Evolutionary conservation across 441 rosid genomes (phyloP), one percentile per base, ranked within the genome.

Genomic region (Populus hybrid): DNA sequence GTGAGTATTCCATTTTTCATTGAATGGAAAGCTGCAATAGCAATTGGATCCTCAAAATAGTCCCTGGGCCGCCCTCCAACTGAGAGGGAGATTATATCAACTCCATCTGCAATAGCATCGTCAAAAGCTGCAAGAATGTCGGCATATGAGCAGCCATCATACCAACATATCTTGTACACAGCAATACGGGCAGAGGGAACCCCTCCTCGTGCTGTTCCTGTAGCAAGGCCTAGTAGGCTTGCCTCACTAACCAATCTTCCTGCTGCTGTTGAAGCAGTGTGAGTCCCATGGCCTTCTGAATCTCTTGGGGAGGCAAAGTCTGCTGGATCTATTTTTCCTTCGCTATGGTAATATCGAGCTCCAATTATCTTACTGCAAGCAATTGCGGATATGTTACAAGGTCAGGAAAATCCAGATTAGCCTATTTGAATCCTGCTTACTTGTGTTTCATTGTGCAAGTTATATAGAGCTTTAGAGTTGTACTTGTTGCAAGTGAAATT

Each of bases 11-110:
- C 98, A 35, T 91, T 85, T 6, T 81, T 77, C 57, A 75, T 85
- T 0, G 98, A 91, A 73, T 93, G 92, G n/a, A 92, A 92, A 26
- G 96, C 92, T 34, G 95, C 96, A 50, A 92, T 89, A 2, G 98
- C 96, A 1, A 92, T 92, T 2, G 92, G 79, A 72, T 94, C 97
- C 20, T 24, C 66, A 57, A 89, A 86, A 40, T 92, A 92, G 77
- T 84, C 9, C 86, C 79, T 4, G 88, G 95, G 24, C 89, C 88
- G 64, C 0, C 90, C 87, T 0, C 88, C 98, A 0, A 94, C 92
- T 2, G 95, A 92, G 24, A 94, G 84, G 42, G 97, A 94, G 10
- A 92, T 94, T 64, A 92, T 88, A 67, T 91, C 85, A 30, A 94
- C 98, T 0, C 98, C 95, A 74, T 94, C 98, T 0, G 88, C 87